phyloP scores from a whole-genome alignment of 2,329 filamentous ascomycete genomes.

The Arthrobotrys musiformis region DNA sequence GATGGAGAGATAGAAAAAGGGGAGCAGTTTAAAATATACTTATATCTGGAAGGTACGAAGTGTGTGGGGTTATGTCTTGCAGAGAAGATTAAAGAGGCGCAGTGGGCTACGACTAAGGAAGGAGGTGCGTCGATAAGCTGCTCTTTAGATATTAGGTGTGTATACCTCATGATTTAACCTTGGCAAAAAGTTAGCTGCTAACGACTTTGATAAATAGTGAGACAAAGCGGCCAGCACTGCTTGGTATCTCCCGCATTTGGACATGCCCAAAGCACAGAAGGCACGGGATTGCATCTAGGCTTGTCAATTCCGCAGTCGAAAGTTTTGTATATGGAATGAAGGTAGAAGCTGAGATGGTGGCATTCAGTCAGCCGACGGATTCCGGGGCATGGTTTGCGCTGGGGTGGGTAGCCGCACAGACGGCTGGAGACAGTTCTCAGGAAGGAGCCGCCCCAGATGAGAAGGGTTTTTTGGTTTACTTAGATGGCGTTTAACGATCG shows the following conservation, averaged over 20 bases:
- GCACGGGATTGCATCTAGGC: slow-evolving; percentile 57
- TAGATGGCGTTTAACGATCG: slow-evolving; percentile 34
- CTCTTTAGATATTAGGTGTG: slow-evolving; percentile 33
- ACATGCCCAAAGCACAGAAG: slow-evolving; percentile 58
- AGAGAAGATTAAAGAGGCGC: slow-evolving; percentile 71
- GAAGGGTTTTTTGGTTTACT: slow-evolving; percentile 35
- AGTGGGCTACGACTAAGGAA: slow-evolving; percentile 25
- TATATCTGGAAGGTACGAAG: slow-evolving; percentile 71
- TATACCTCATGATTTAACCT: not conserved
- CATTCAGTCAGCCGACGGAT: slow-evolving; percentile 60
- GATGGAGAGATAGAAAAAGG: slow-evolving; percentile 59
- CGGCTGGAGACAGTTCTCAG: not conserved
- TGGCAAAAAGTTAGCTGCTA: not conserved
- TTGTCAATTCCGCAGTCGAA: slow-evolving; percentile 57
- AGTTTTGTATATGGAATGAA: slow-evolving; percentile 60
- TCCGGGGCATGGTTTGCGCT: slow-evolving; percentile 59
- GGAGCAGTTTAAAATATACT: slow-evolving; percentile 70
- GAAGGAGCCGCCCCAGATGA: not conserved
- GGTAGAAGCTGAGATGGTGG: slow-evolving; percentile 57
- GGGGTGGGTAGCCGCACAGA: slow-evolving; percentile 56
- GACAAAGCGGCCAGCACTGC: slow-evolving; percentile 54
- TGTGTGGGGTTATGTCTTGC: slow-evolving; percentile 73
- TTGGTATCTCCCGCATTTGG: slow-evolving; percentile 60
- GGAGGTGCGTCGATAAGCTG: slow-evolving; percentile 31
- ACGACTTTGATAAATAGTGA: slow-evolving; percentile 2